phyloP scores from a whole-genome alignment of 352 stramenopile genomes.

The Phytophthora sp. region DNA sequence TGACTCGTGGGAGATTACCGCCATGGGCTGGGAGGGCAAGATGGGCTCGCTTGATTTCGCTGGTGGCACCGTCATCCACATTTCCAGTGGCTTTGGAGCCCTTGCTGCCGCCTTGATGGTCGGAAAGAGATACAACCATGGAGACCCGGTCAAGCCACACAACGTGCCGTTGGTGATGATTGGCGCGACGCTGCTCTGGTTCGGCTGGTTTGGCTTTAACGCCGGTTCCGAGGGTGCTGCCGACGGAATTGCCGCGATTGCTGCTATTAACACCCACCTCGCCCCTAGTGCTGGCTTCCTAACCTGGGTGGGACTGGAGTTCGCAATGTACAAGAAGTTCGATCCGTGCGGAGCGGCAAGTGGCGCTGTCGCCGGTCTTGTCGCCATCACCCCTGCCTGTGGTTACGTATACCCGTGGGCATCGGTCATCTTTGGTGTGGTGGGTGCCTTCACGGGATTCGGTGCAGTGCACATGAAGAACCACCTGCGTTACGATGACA shows the following conservation, averaged over 20 bases:
- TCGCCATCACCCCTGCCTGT: slow-evolving; percentile 75
- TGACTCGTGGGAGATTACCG: slow-evolving; percentile 44
- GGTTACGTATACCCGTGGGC: slow-evolving; percentile 76
- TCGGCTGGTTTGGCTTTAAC: slow-evolving; percentile 89
- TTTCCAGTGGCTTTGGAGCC: slow-evolving; percentile 77
- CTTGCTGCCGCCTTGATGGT: slow-evolving; percentile 73
- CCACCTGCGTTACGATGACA: slow-evolving; percentile 76
- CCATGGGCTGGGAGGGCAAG: slow-evolving; percentile 68
- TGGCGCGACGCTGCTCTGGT: slow-evolving; percentile 76
- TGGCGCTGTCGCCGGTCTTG: slow-evolving; percentile 69
- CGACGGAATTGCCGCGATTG: slow-evolving; percentile 64
- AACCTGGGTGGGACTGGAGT: slow-evolving; percentile 73
- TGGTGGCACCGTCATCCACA: slow-evolving; percentile 86
- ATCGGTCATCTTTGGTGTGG: slow-evolving; percentile 74
- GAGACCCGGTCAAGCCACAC: slow-evolving; percentile 72
- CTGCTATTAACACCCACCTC: slow-evolving; percentile 78
- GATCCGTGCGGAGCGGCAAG: slow-evolving; percentile 66
- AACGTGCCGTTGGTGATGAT: slow-evolving; percentile 89
- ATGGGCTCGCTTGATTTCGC: slow-evolving; percentile 83
- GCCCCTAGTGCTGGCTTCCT: slow-evolving; percentile 66
- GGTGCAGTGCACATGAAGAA: slow-evolving; percentile 68
- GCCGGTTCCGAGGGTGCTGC: slow-evolving; percentile 62
- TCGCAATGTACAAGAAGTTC: slow-evolving; percentile 58
- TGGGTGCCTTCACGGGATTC: slow-evolving; percentile 64
- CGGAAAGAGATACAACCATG: slow-evolving; percentile 77